Base-by-base conservation (phyloP, 2,329 filamentous ascomycete genomes). In the Aspergillus oerlinghausenensis region DNA sequence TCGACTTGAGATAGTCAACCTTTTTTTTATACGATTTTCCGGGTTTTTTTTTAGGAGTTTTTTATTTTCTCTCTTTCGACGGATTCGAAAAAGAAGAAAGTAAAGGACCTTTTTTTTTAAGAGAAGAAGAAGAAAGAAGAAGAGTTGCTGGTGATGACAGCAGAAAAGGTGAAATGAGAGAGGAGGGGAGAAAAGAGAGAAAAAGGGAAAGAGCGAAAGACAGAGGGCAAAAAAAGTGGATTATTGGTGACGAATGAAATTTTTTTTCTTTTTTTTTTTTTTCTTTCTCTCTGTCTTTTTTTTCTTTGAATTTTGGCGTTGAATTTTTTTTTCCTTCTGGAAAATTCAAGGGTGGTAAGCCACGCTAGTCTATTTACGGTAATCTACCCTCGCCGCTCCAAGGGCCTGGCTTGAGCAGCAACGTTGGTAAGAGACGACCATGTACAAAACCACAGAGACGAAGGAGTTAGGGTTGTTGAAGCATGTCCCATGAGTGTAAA, bases 21-120 rank as follows among this genome's bases (percentile, higher is more conserved):
- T 62, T 65, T 67, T 69, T 69, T 73, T 74, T 73, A 66, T 61
- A 59, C 61, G 60, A 63, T 70, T 77, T 77, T 75, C 71, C 67
- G 66, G 67, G 58, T 74, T 75, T 75, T 71, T 71, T 73, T 73
- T 56, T 35, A 55, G 50, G 56, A 68, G 67, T 66, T 63, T 62
- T 69, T 69, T 66, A 62, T 61, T 64, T 61, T 60, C 60, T 65
- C 62, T 61, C 67, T 73, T 68, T 66, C 67, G 68, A 69, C 59
- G 63, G n/a, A 50, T 60, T 70, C 64, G 66, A 71, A 73, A 70
- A 67, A 67, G 60, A 61, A 38, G 32, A 38, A 38, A 38, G 14
- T 38, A 38, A 38, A 38, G 32, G 32, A 38, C 32, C 32, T 38
- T 38, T 38, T 35, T 35, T 17, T 38, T 38, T 38, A 65, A 66